A percentile compares a stretch with the other conserved stretches of the same genome.
phyloP scores from a whole-genome alignment of 2,329 filamentous ascomycete genomes.

The Fonsecaea monophora region DNA sequence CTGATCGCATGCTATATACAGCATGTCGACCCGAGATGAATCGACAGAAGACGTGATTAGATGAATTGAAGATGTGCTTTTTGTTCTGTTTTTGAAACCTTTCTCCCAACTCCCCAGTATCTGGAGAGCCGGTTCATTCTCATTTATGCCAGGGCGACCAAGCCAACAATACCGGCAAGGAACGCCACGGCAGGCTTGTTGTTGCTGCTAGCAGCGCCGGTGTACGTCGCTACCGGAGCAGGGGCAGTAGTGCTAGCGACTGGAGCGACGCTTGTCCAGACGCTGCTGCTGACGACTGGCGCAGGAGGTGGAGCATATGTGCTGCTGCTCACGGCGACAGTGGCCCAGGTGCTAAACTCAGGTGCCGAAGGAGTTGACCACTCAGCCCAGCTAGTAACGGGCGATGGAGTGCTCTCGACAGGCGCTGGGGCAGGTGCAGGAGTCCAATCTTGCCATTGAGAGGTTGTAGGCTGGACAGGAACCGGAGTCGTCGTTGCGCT shows the following conservation, averaged over 20 bases:
- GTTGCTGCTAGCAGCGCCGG: conserved; percentile 36
- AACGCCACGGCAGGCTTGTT: conserved; percentile 39
- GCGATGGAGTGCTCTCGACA: conserved; percentile 2
- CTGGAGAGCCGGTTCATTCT: not conserved
- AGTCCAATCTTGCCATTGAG: conserved; percentile 32
- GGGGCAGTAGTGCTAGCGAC: conserved; percentile 18
- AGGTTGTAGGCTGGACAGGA: conserved; percentile 7
- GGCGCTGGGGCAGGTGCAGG: conserved; percentile 17
- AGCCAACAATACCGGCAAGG: conserved; percentile 33
- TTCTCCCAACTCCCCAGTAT: too few relatives aligned
- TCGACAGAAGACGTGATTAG: not conserved
- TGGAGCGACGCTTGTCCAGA: conserved; percentile 18
- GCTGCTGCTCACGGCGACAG: conserved; percentile 2
- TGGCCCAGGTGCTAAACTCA: not conserved
- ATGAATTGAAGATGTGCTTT: conserved; percentile 9
- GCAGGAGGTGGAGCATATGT: conserved; percentile 12
- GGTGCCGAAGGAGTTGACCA: conserved; percentile 14
- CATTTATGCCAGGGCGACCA: conserved; percentile 36
- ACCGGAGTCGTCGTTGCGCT: conserved; percentile 13
- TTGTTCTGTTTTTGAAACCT: not conserved
- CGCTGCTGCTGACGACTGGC: conserved; percentile 22
- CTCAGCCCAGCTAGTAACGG: conserved; percentile 9
- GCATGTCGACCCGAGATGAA: too few relatives aligned
- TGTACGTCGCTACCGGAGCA: conserved; percentile 30
- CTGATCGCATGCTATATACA: not conserved